Conservation (phyloP, 106 monocot genomes). For the Agapanthus africanus region DNA sequence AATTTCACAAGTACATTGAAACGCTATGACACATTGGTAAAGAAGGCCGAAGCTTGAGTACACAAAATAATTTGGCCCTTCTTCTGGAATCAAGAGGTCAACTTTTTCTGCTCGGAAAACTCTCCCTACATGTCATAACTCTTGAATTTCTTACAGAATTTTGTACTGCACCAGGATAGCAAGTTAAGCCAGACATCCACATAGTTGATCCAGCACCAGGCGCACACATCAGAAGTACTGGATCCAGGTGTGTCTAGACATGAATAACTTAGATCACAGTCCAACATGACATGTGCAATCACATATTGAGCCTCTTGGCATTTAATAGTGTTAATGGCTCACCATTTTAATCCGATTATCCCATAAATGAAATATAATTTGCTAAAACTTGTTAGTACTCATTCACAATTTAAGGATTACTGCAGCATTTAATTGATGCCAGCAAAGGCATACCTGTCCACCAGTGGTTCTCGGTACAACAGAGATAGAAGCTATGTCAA, state of each 20-base stretch:
- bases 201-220: not conserved
- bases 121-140: not conserved
- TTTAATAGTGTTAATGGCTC: too few relatives aligned
- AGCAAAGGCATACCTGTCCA: constrained; percentile 50
- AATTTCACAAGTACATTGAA: too few relatives aligned
- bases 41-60: too few relatives aligned
- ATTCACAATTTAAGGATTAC: not conserved
- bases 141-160: not conserved
- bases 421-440: not conserved
- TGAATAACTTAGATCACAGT: not conserved
- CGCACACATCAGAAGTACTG: not conserved
- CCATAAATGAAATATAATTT: too few relatives aligned
- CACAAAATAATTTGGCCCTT: too few relatives aligned
- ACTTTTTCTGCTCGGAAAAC: too few relatives aligned
- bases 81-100: too few relatives aligned
- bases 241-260: not conserved
- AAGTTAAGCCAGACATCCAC: not conserved
- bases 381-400: too few relatives aligned
- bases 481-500: constrained; percentile 86
- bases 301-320: not conserved
- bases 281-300: not conserved
- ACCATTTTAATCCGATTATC: too few relatives aligned
- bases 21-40: too few relatives aligned
- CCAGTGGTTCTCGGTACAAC: constrained; percentile 81
- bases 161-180: not conserved